Conservation (phyloP, 192 early-diverging fungal species). For the Coemansia sp. region DNA sequence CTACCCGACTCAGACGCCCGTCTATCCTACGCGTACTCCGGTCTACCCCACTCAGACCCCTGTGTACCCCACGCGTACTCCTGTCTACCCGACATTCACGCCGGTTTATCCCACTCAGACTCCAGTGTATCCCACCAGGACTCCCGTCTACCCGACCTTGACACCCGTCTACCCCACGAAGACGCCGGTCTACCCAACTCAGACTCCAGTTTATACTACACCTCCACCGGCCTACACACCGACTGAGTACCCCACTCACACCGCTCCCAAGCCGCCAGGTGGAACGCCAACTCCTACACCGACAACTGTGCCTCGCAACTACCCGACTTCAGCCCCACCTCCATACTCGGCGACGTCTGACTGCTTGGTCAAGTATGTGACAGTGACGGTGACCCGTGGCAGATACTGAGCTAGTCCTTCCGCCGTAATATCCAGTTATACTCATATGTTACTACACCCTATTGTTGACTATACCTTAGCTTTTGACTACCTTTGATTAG, state of each 20-base stretch:
- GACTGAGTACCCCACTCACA: neutral
- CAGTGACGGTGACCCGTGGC: neutral
- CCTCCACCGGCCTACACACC: neutral
- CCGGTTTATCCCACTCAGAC: neutral
- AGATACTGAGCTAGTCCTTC: neutral
- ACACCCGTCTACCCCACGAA: neutral
- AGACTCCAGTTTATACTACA: neutral
- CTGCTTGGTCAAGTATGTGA: neutral
- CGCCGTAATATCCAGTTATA: neutral
- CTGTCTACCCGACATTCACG: neutral
- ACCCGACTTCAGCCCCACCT: neutral
- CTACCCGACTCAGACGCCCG: neutral
- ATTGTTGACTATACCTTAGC: neutral
- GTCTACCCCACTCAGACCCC: conserved; percentile 1
- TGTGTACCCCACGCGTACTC: neutral
- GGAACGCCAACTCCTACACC: neutral
- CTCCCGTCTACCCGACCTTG: neutral
- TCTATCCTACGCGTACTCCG: too few species aligned
- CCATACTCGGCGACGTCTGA: conserved; percentile 4
- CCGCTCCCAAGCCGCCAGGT: neutral
- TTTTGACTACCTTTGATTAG: neutral
- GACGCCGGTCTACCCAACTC: neutral
- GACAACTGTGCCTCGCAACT: neutral
- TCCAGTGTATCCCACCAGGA: neutral
- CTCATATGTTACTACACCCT: neutral